Evolutionary conservation across 2,329 filamentous ascomycete species (phyloP), one percentile per base, ranked within the genome.

Genomic region (Colletotrichum tabaci): DNA sequence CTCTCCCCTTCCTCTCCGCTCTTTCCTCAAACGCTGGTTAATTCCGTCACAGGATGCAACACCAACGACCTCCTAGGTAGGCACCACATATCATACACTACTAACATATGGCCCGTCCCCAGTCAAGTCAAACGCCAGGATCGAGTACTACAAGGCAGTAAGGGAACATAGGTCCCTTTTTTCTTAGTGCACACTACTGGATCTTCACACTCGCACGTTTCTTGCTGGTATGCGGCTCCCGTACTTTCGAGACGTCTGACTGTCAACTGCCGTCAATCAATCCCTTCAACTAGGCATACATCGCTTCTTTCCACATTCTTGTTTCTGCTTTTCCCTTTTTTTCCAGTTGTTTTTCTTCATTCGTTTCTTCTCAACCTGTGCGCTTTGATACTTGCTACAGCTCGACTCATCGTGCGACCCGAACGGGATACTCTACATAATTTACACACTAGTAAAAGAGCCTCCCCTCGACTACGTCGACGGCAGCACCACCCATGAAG

Each of bases 11-110:
- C 30, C 30, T 35, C 30, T 35, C 30, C 30, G 30, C 53, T 60
- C 55, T 55, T 30, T 55, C 60, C 66, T 64, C 69, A 72, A 72
- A 72, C 65, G 69, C 65, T 69, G 65, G 65, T 35, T 44, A 35
- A 68, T 72, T 68, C 69, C 69, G 69, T 72, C 65, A 72, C 52
- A 64, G 46, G 65, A 63, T 60, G 65, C 58, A 69, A 68, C 47
- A 44, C 53, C 65, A 60, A 61, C 58, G 69, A 72, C 69, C 69
- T 72, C 69, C 61, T 69, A 53, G 8, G 35, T 10, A 38, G 9
- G 68, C 65, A 68, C 66, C 58, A 67, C 64, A 23, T 16, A 61
- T 12, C 35, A 10, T 38, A 38, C 42, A 44, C 2, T 18, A 44
- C 42, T 6, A 38, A 38, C 35, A 9, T 44, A 44, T 44, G 10